phyloP scores from a whole-genome alignment of 306 rosid species.

The Cucurbita argyrosperma region DNA sequence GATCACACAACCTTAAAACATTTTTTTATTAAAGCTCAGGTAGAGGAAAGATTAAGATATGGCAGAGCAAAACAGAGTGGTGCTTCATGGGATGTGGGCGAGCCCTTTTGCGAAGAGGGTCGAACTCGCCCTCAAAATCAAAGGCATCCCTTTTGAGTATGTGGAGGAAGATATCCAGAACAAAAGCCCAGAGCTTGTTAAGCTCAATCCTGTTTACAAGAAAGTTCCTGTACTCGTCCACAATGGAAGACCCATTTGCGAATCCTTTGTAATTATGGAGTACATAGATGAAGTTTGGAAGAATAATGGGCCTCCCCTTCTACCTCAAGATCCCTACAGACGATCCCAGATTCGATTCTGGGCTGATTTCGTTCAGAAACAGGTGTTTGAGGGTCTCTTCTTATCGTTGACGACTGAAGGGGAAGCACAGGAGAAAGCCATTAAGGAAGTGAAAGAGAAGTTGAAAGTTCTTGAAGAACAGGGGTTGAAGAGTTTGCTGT shows the following conservation, averaged over 20 bases:
- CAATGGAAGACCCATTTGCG: slow-evolving; percentile 15
- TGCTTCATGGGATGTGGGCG: slow-evolving; percentile 11
- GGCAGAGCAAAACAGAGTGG: not conserved
- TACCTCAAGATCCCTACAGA: slow-evolving; percentile 13
- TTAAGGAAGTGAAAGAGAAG: slow-evolving; percentile 3
- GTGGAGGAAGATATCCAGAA: slow-evolving; percentile 16
- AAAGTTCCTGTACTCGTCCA: slow-evolving; percentile 23
- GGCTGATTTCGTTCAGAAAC: slow-evolving; percentile 15
- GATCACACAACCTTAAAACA: not conserved
- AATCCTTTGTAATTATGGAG: slow-evolving; percentile 17
- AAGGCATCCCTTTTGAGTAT: slow-evolving; percentile 12
- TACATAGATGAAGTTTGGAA: slow-evolving; percentile 26
- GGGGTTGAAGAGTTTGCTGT: slow-evolving; percentile 12
- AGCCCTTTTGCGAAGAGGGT: slow-evolving; percentile 17
- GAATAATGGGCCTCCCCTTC: not conserved
- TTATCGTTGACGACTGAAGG: not conserved
- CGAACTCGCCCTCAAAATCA: slow-evolving; percentile 15
- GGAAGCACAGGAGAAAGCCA: slow-evolving; percentile 16
- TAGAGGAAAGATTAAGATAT: not conserved
- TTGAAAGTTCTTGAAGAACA: slow-evolving; percentile 8
- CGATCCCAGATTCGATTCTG: slow-evolving; percentile 20
- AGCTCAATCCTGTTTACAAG: slow-evolving; percentile 15
- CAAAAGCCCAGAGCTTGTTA: slow-evolving; percentile 12
- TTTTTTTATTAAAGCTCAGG: too few species aligned
- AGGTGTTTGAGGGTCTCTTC: slow-evolving; percentile 12